Evolutionary conservation across 306 rosid genomes (phyloP).

Genomic region (Casuarina glauca): DNA sequence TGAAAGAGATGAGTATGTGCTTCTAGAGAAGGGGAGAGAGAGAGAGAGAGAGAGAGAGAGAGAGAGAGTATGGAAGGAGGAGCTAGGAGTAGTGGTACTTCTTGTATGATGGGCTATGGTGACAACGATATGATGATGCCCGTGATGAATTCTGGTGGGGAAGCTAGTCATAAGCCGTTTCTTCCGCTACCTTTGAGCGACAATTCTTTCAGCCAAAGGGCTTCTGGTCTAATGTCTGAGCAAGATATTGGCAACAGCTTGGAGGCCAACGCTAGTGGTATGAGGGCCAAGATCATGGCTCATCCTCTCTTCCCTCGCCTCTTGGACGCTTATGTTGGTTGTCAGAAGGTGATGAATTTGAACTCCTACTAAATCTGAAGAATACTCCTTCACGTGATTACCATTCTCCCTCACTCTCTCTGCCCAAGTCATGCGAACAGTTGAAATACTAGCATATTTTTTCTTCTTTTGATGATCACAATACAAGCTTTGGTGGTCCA

Average conservation of each 20-base stretch:
- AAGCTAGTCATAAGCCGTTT: conserved; percentile 32
- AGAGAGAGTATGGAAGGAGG: conserved; percentile 8
- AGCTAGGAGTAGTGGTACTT: not conserved
- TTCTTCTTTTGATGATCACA: not conserved
- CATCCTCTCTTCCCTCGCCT: conserved; percentile 48
- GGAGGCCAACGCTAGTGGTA: conserved; percentile 10
- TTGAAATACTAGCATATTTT: not conserved
- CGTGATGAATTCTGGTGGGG: conserved; percentile 3
- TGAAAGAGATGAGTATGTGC: conserved; percentile 13
- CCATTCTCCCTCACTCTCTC: not conserved
- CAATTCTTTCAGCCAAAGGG: conserved; percentile 20
- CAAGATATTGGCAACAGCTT: conserved; percentile 21
- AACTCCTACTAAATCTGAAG: not conserved
- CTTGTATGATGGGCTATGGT: conserved; percentile 50
- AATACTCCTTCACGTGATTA: not conserved
- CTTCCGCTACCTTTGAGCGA: conserved; percentile 36
- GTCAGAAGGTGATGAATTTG: conserved; percentile 36
- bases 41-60: not conserved
- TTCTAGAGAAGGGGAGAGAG: conserved; percentile 10
- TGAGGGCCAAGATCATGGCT: conserved; percentile 39
- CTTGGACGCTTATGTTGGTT: conserved; percentile 29
- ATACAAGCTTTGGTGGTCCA: not conserved
- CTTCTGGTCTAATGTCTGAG: conserved; percentile 19
- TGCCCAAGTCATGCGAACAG: not conserved
- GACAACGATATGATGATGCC: conserved; percentile 42